Conservation (phyloP, 169 alveolate species). For the Cryptosporidium viatorum region DNA sequence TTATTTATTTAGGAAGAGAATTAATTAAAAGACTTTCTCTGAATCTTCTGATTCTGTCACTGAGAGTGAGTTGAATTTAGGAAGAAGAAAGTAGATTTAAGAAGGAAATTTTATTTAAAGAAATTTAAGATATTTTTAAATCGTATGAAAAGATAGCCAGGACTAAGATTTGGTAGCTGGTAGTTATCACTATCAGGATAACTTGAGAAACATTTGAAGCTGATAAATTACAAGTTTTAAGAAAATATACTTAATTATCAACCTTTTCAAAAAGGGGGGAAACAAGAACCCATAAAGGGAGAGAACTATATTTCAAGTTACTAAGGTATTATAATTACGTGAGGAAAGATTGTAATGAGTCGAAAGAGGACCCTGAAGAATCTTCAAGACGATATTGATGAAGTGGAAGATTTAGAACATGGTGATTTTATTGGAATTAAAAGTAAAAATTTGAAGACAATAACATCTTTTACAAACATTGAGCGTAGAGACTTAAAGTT, state of each 20-base stretch:
- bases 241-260: neutral
- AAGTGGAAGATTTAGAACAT: conserved; percentile 4
- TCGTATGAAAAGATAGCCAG: neutral
- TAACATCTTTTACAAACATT: conserved; percentile 10
- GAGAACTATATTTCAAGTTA: too few species aligned
- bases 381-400: neutral
- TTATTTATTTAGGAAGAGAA: neutral
- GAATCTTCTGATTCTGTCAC: neutral
- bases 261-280: neutral
- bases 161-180: neutral
- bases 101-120: neutral
- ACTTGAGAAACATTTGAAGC: neutral
- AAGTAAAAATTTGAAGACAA: conserved; percentile 5
- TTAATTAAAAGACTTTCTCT: neutral
- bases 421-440: conserved; percentile 60
- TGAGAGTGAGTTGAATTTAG: neutral
- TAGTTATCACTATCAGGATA: neutral
- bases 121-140: neutral
- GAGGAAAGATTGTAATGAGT: conserved; percentile 4
- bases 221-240: neutral
- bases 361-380: conserved; percentile 13
- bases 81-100: neutral
- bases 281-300: too few species aligned
- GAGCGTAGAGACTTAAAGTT: conserved; percentile 14
- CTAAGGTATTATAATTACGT: neutral